phyloP scores from a whole-genome alignment of 352 stramenopile genomes.

The Pythium dissimile region DNA sequence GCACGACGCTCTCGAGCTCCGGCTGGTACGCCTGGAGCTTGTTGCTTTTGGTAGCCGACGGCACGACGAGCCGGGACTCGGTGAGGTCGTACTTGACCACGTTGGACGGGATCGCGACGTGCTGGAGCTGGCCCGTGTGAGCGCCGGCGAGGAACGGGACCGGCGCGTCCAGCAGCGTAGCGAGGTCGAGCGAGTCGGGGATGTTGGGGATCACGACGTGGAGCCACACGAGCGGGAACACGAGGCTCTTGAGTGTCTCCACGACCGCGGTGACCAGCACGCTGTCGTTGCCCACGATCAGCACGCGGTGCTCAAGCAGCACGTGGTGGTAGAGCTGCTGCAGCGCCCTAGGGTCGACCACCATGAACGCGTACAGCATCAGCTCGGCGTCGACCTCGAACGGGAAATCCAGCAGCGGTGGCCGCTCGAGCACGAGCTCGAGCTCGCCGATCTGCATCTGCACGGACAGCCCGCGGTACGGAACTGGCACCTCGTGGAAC shows the following conservation, averaged over 20 bases:
- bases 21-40: conserved; percentile 4
- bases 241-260: conserved; percentile 37
- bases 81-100: conserved; percentile 40
- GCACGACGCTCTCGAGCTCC: conserved; percentile 15
- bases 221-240: conserved; percentile 48
- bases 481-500: conserved; percentile 46
- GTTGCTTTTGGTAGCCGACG: conserved; percentile 1
- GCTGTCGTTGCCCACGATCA: conserved; percentile 39
- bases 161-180: conserved; percentile 45
- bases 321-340: conserved; percentile 40
- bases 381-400: conserved; percentile 51
- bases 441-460: conserved; percentile 31
- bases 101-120: conserved; percentile 30
- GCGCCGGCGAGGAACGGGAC: conserved; percentile 51
- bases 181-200: conserved; percentile 44
- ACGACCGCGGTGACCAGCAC: conserved; percentile 44
- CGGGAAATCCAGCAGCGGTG: conserved; percentile 33
- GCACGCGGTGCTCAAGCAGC: conserved; percentile 44
- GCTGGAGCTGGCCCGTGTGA: conserved; percentile 29
- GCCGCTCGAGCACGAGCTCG: conserved; percentile 34
- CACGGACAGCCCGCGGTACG: conserved; percentile 32
- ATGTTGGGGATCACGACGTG: conserved; percentile 55
- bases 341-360: conserved; percentile 33
- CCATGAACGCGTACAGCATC: conserved; percentile 46
- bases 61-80: conserved; percentile 22